A percentile compares a stretch with the other conserved stretches of the same genome.
phyloP scores from a whole-genome alignment of 768 basidiomycete genomes.

The Agaricus subrufescens region DNA sequence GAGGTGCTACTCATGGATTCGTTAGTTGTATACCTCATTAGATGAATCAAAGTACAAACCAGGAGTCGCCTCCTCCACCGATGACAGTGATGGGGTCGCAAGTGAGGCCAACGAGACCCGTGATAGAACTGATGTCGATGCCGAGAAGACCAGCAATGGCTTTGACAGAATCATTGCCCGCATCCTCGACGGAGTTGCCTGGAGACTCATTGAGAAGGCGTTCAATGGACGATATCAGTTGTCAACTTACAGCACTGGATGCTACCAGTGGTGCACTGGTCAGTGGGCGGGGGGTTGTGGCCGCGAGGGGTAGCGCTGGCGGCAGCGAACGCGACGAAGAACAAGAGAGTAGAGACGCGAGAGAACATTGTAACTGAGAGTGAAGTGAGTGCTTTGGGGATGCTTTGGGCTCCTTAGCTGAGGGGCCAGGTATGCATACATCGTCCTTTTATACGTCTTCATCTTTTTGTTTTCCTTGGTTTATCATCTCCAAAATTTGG shows the following conservation, averaged over 20 bases:
- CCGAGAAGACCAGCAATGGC: slow-evolving; percentile 28
- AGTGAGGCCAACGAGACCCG: slow-evolving; percentile 14
- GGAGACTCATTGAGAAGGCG: neutral
- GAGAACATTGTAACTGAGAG: slow-evolving; percentile 21
- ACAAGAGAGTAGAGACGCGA: slow-evolving; percentile 17
- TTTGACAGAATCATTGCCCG: slow-evolving; percentile 11
- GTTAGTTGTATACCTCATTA: neutral
- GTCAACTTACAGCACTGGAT: slow-evolving; percentile 19
- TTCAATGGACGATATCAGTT: neutral
- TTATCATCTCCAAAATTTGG: too few relatives aligned
- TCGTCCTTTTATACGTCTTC: too few relatives aligned
- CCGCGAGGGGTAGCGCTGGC: slow-evolving; percentile 20
- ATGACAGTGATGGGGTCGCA: slow-evolving; percentile 27
- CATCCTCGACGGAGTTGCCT: slow-evolving; percentile 20
- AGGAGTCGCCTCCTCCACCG: slow-evolving; percentile 18
- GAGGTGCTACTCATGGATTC: slow-evolving; percentile 12
- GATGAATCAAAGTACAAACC: slow-evolving; percentile 9
- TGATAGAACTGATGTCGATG: slow-evolving; percentile 17
- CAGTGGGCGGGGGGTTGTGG: slow-evolving; percentile 2
- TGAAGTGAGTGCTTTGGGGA: neutral
- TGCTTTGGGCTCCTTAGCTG: too few relatives aligned
- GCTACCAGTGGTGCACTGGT: slow-evolving; percentile 23
- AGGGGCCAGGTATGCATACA: too few relatives aligned
- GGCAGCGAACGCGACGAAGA: slow-evolving; percentile 21
- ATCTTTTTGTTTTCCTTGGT: too few relatives aligned